Percentiles rank a stretch among this genome's conserved stretches.
Conservation (phyloP, 2,329 filamentous ascomycete genomes). For the Colletotrichum theobromicola region DNA sequence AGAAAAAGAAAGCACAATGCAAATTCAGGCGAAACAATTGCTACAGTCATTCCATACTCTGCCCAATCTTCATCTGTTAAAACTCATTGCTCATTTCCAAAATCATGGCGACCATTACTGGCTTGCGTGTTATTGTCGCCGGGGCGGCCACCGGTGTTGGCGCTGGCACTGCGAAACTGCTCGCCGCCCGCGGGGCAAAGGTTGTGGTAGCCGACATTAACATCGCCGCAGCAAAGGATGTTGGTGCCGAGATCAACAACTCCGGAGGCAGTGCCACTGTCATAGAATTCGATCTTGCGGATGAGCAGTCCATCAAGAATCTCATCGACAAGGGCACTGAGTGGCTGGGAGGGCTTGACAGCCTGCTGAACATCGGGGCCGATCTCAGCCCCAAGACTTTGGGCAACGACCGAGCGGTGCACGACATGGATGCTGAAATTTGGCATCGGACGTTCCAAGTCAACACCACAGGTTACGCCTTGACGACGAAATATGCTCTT, state of each 20-base stretch:
- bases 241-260: background rate
- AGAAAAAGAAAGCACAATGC: background rate
- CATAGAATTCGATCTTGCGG: background rate
- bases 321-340: background rate
- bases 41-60: background rate
- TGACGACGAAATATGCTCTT: slow-evolving; percentile 2
- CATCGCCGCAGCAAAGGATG: background rate
- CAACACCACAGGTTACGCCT: background rate
- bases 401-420: background rate
- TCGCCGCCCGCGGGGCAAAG: background rate
- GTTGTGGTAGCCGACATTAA: slow-evolving; percentile 1
- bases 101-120: background rate
- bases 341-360: slow-evolving; percentile 4
- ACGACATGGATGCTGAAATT: background rate
- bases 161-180: background rate
- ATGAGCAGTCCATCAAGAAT: background rate
- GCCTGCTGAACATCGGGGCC: slow-evolving; percentile 1
- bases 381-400: background rate
- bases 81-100: background rate
- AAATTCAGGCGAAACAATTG: background rate
- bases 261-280: background rate
- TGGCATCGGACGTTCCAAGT: slow-evolving; percentile 2
- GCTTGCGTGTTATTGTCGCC: background rate
- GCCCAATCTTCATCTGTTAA: background rate
- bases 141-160: background rate